These are phyloP conservation scores for Cercospora zeae-maydis DNA, from an alignment of 2,329 filamentous ascomycete species.

Conservation along the genomic window DNA sequence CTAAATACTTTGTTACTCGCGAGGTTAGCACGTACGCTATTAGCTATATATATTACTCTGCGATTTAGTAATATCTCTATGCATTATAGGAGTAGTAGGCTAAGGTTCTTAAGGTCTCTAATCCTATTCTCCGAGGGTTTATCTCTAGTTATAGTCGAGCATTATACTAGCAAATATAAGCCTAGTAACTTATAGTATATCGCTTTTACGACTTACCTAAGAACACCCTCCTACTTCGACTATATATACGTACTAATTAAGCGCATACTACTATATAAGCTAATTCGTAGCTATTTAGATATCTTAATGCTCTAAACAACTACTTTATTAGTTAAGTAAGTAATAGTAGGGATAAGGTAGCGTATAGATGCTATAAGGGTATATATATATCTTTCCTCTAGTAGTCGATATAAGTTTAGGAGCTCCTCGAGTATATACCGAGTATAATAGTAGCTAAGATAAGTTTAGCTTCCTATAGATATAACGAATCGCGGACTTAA, in stretches of 20 bases:
- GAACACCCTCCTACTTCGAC: not conserved
- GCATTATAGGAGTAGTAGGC: slow-evolving; percentile 6
- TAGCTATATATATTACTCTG: not conserved
- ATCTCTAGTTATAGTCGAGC: not conserved
- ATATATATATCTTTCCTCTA: slow-evolving; percentile 3
- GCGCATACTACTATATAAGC: not conserved
- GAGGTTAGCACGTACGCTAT: slow-evolving; percentile 6
- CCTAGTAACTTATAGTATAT: not conserved
- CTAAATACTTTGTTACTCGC: slow-evolving; percentile 11
- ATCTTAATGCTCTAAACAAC: not conserved
- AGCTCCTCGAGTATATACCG: slow-evolving; percentile 15
- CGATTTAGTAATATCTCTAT: not conserved
- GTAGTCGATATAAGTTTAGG: slow-evolving; percentile 3
- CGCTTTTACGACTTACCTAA: not conserved
- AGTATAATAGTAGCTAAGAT: slow-evolving; percentile 6
- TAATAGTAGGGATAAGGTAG: not conserved
- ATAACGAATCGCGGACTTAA: not conserved
- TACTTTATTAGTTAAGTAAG: not conserved
- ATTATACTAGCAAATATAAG: not conserved
- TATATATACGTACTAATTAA: not conserved
- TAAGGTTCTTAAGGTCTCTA: not conserved
- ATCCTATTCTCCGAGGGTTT: not conserved
- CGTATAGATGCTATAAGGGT: not conserved
- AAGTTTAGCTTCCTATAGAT: not conserved
- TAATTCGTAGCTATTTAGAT: not conserved